Base-by-base conservation (phyloP, 331 rosid genomes). In the Malus hybrid region DNA sequence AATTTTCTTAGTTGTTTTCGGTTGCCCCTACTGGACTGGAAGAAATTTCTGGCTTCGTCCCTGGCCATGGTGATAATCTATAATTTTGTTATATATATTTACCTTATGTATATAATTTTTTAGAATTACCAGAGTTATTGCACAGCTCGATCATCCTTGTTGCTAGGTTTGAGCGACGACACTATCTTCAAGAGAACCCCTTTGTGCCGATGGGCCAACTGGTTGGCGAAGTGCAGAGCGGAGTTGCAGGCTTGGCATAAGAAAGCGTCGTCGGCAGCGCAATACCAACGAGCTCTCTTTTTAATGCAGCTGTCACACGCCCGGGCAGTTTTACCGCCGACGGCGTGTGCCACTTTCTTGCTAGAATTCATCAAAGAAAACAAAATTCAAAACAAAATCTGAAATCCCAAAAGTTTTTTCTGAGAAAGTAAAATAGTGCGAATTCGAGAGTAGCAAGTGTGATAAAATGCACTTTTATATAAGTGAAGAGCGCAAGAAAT, bases 211-310 rank as follows among this genome's bases (percentile, higher is more conserved):
- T 88, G 82, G 10, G 99, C 96, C 67, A 95, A 70, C 0, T 90
- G 74, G 11, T 95, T 95, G 5, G 98, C 97, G 0, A 97, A 92
- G 88, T 95, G 99, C 4, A 95, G 96, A 0, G 84, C 84, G 28
- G 89, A 85, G 84, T 95, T 97, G 29, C 99, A 95, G 4, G 89
- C 62, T 64, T 89, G 91, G 67, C 99, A 95, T n/a, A 95, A 89
- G 69, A 95, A 95, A 52, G 97, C 99, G 59, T 95, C 99, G 66
- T 95, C 99, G 9, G 99, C 97, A 2, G 97, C 96, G 42, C 99
- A 95, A 64, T 90, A 95, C 99, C 97, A 92, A 0, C 99, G 91
- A 10, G 99, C 99, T 3, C 99, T 80, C 78, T 88, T 90, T 4
- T 82, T 85, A 15, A 92, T 82, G 76, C 99, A 94, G 86, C 87